A percentile compares a stretch with the other conserved stretches of the same genome.
Evolutionary conservation across 371 early-diverging fungal genomes (phyloP).

Genomic region (Phascolomyces articulosus): DNA sequence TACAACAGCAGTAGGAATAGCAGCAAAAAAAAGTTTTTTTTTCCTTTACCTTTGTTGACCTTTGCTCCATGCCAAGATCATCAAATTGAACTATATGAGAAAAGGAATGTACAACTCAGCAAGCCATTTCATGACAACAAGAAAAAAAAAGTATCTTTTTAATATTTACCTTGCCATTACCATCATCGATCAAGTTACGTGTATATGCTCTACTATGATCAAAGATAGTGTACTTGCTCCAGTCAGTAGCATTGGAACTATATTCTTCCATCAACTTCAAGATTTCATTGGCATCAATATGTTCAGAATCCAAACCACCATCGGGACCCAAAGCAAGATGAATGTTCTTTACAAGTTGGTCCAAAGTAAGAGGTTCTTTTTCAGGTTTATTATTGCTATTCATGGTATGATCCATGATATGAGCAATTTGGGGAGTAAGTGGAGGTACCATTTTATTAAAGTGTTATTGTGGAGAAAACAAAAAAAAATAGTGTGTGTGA

Average conservation of each 20-base stretch:
- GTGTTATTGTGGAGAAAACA: too few relatives aligned
- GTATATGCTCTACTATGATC: slow-evolving; percentile 77
- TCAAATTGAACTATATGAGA: slow-evolving; percentile 77
- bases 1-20: background rate
- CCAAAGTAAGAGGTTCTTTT: slow-evolving; percentile 10
- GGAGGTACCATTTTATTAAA: slow-evolving; percentile 10
- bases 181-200: slow-evolving; percentile 89
- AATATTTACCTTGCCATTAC: slow-evolving; percentile 78
- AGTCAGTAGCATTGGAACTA: slow-evolving; percentile 69
- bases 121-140: too few relatives aligned
- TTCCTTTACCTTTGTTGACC: slow-evolving; percentile 66
- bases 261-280: slow-evolving; percentile 68
- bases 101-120: too few relatives aligned
- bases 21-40: background rate
- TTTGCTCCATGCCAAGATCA: slow-evolving; percentile 90
- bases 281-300: slow-evolving; percentile 63
- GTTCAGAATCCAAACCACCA: slow-evolving; percentile 51
- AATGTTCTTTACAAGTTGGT: slow-evolving; percentile 19
- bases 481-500: background rate
- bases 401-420: background rate
- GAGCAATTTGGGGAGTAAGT: slow-evolving; percentile 5
- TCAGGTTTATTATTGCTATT: background rate
- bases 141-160: too few relatives aligned
- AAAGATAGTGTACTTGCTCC: slow-evolving; percentile 80
- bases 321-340: slow-evolving; percentile 26